Evolutionary conservation across 2,329 filamentous ascomycete species (phyloP), one percentile per base, ranked within the genome.

Genomic region (Thielaviopsis punctulata): DNA sequence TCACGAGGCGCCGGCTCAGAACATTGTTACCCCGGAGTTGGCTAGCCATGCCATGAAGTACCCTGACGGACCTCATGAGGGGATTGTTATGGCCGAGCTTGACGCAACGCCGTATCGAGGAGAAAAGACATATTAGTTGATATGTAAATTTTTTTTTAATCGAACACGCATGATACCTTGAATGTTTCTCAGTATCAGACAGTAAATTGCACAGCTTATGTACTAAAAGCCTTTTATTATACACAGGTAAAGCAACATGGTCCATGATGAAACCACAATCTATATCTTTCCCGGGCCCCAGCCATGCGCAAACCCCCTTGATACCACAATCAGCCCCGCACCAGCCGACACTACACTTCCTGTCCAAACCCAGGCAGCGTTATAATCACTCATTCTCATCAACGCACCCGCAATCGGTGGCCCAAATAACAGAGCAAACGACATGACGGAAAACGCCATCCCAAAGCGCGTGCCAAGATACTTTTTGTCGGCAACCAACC

Each of bases 401-500:
- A 69, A 63, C 1, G 63, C 65, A 4, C 68, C 68, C 0, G 64
- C 64, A 18, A 68, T 65, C 0, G 67, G 67, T 1, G 64, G 59
- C 0, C 66, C 66, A 18, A 64, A 58, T 33, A 70, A 56, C 0
- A 63, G 64, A 1, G 60, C 64, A 10, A 68, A 55, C 1, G 62
- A 64, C 41, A 66, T 66, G 7, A 68, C 53, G 12, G 65, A 60
- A 8, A 61, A 61, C 6, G 64, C 62, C 63, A 72, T 70, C 3
- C 71, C 70, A n/a, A 73, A 60, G 18, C 71, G 59, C 2, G 69
- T 69, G 4, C 71, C 71, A 3, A 70, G 52, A 4, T 61, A 58
- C 46, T 60, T 61, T 45, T 68, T 57, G 47, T 73, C 68, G 1
- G 62, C 59, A 1, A 68, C 69, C 27, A 73, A 61, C 33, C 62